Base-by-base conservation (phyloP, 1,284 basidiomycete genomes). In the Fomitopsis palustris region DNA sequence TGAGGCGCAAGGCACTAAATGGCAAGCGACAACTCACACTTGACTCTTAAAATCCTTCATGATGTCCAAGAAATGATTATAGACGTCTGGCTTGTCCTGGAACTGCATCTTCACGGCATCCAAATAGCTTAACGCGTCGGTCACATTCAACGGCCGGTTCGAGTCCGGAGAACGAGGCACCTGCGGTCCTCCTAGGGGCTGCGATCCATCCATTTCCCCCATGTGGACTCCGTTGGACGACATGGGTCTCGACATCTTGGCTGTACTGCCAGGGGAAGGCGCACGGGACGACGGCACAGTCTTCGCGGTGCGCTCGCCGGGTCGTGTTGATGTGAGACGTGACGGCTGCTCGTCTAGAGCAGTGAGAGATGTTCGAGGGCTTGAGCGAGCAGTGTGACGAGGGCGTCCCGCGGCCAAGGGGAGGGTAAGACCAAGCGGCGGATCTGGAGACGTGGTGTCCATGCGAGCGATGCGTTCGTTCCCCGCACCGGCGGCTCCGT, bases 31-130 rank as follows among this genome's bases (percentile, higher is more conserved):
- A 33, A 83, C 92, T 79, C 74, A 97, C 95, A 84, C 82, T 75
- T 96, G 92, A 67, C 91, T 91, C 78, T 98, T 97, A 76, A 97
- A 97, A 73, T 99, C 96, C 79, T 98, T 99, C 96, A 98, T 98
- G 70, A 98, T 97, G 74, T 98, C 96, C 73, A 98, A 78, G 73
- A 98, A 98, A 66, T 91, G 88, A 74, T 98, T 98, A 81, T 98
- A 98, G 31, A 98, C 95, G 70, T 98, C 93, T 25, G 96, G 95
- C 73, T 90, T 88, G 72, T 95, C 90, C 62, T 88, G 81, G 74
- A 98, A 98, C 80, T 96, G 92, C 58, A 87, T 81, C 81, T 98
- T 98, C 78, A 98, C 96, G 61, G 95, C 93, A 76, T 98, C 96
- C 68, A 98, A 85, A 69, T 99, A 99, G 71, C 89, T 92, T 70